Evolutionary conservation across 139 green algal genomes (phyloP).

Genomic region (Yamagishiella unicocca): DNA sequence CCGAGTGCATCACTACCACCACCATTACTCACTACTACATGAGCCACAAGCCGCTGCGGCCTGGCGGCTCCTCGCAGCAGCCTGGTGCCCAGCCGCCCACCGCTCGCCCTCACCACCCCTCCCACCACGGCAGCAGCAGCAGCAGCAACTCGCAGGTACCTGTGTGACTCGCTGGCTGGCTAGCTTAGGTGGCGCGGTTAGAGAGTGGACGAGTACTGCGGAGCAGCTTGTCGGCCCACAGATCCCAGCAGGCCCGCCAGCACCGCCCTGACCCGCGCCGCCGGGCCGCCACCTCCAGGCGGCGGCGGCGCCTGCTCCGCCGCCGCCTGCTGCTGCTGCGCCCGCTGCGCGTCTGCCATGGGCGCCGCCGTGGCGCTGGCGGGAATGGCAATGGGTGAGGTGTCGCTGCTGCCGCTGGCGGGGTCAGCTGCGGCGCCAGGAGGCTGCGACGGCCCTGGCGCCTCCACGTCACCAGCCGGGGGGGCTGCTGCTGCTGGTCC

Average conservation of each 20-base stretch:
- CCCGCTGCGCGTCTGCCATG: neutral
- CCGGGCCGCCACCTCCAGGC: neutral
- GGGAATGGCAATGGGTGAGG: neutral
- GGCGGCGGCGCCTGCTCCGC: neutral
- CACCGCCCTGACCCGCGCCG: neutral
- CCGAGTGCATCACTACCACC: too few relatives aligned
- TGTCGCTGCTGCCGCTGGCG: neutral
- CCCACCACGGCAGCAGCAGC: too few relatives aligned
- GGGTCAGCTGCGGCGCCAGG: neutral
- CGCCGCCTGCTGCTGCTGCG: neutral
- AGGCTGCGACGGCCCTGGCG: conserved; percentile 3
- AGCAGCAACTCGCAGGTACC: too few relatives aligned
- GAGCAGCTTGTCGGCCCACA: neutral
- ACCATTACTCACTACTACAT: too few relatives aligned
- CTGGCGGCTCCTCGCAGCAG: too few relatives aligned
- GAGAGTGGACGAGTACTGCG: conserved; percentile 10
- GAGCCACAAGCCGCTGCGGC: too few relatives aligned
- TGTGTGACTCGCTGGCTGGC: too few relatives aligned
- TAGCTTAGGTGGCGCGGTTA: too few relatives aligned
- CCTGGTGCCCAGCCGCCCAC: too few relatives aligned
- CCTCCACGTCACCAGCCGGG: neutral
- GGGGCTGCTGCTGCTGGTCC: neutral
- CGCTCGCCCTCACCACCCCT: too few relatives aligned
- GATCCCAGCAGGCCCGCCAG: conserved; percentile 7
- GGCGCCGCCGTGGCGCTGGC: neutral